A percentile compares a stretch with the other conserved stretches of the same genome.
These are phyloP conservation scores for Datura wrightii DNA, from an alignment of 257 asterid genomes.

Conservation along the genomic window DNA sequence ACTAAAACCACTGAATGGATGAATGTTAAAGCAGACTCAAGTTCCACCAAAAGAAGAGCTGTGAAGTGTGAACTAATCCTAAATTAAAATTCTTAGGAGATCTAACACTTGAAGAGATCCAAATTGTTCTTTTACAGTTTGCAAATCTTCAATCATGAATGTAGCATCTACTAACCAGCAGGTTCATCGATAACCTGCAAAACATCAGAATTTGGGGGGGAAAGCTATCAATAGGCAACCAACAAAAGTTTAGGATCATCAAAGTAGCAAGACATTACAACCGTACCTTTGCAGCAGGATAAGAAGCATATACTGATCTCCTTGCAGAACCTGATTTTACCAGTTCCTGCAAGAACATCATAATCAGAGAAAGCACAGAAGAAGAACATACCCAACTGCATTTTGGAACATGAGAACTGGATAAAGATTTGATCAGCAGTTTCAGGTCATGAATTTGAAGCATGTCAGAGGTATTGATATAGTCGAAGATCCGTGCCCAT, in stretches of 20 bases:
- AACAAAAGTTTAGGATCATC: conserved; percentile 10
- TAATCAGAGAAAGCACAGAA: conserved; percentile 10
- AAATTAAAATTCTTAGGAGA: background rate
- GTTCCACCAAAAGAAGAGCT: background rate
- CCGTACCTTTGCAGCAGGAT: conserved; percentile 31
- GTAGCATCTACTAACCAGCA: conserved; percentile 35
- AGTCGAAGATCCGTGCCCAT: background rate
- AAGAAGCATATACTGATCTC: conserved; percentile 25
- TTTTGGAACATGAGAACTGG: conserved; percentile 2
- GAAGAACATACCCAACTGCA: conserved; percentile 17
- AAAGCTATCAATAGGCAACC: conserved; percentile 29
- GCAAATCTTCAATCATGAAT: conserved; percentile 21
- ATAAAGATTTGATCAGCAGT: conserved; percentile 2
- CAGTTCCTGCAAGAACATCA: conserved; percentile 35
- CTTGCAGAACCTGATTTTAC: conserved; percentile 28
- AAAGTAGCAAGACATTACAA: background rate
- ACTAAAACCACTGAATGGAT: background rate
- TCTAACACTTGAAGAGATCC: background rate
- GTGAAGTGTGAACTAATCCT: background rate
- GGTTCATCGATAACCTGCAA: conserved; percentile 28
- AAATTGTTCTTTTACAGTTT: conserved; percentile 28
- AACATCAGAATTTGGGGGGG: conserved; percentile 9
- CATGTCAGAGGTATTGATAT: background rate
- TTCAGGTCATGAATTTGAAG: background rate
- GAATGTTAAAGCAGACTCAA: background rate